These are phyloP conservation scores for Penstemon barbatus DNA, from an alignment of 257 asterid species.

Conservation along the genomic window DNA sequence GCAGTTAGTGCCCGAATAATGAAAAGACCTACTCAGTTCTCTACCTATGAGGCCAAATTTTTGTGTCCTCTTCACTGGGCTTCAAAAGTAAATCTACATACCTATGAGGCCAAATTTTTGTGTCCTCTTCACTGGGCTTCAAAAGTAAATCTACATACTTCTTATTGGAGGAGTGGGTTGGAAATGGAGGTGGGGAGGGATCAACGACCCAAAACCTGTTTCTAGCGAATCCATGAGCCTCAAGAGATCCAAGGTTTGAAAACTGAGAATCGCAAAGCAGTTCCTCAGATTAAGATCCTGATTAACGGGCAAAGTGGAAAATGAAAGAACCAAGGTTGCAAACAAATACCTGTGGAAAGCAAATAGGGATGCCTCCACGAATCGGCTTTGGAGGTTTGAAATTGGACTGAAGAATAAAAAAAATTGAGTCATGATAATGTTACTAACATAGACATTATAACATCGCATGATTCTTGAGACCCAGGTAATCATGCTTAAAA, in stretches of 20 bases:
- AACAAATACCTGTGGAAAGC: slow-evolving; percentile 84
- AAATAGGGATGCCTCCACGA: slow-evolving; percentile 97
- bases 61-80: slow-evolving; percentile 80
- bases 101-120: slow-evolving; percentile 83
- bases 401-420: slow-evolving; percentile 47
- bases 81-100: slow-evolving; percentile 80
- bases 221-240: slow-evolving; percentile 91
- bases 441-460: slow-evolving; percentile 4
- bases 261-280: slow-evolving; percentile 56
- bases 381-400: slow-evolving; percentile 86
- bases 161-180: slow-evolving; percentile 49
- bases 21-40: slow-evolving; percentile 17
- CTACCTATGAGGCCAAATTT: slow-evolving; percentile 86
- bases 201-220: slow-evolving; percentile 87
- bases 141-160: slow-evolving; percentile 77
- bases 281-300: slow-evolving; percentile 25
- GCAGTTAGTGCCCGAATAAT: slow-evolving; percentile 14
- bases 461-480: neutral
- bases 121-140: slow-evolving; percentile 79
- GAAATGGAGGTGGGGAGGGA: slow-evolving; percentile 73
- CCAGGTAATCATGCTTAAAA: no score
- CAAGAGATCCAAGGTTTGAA: slow-evolving; percentile 71
- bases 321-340: slow-evolving; percentile 22
- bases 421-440: neutral
- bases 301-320: slow-evolving; percentile 24